Conservation (phyloP, 768 basidiomycete species). For the Suillus cothurnatus region DNA sequence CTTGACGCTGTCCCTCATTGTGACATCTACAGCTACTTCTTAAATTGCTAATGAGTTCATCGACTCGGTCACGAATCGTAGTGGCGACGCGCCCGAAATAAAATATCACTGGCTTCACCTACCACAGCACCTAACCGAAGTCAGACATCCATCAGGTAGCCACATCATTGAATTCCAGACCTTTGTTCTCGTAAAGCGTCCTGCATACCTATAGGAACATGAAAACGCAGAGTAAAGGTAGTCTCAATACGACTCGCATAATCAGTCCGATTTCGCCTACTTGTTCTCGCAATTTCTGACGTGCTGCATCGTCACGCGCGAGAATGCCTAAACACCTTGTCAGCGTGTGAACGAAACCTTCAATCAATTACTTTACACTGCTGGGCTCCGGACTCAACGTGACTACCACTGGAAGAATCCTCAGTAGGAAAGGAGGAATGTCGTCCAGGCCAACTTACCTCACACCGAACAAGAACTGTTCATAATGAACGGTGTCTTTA, state of each 20-base stretch:
- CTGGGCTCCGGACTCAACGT: constrained; percentile 61
- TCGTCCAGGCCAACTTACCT: constrained; percentile 35
- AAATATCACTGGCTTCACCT: too few species aligned
- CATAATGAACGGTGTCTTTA: constrained; percentile 42
- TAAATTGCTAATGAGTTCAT: too few species aligned
- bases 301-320: constrained; percentile 61
- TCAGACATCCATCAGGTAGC: not conserved
- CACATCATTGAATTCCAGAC: constrained; percentile 28
- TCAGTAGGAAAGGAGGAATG: constrained; percentile 15
- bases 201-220: constrained; percentile 13
- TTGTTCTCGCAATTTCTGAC: constrained; percentile 46
- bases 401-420: constrained; percentile 39
- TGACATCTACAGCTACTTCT: too few species aligned
- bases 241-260: constrained; percentile 42
- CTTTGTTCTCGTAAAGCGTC: constrained; percentile 36
- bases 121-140: constrained; percentile 59
- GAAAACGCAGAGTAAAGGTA: not conserved
- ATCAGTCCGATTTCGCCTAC: constrained; percentile 63
- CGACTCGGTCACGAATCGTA: too few species aligned
- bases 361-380: constrained; percentile 49
- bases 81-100: too few species aligned
- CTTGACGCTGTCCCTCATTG: too few species aligned
- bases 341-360: not conserved
- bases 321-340: constrained; percentile 53
- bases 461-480: constrained; percentile 58